Base-by-base conservation (phyloP, 2,329 filamentous ascomycete species). In the Pseudocercospora cruenta region DNA sequence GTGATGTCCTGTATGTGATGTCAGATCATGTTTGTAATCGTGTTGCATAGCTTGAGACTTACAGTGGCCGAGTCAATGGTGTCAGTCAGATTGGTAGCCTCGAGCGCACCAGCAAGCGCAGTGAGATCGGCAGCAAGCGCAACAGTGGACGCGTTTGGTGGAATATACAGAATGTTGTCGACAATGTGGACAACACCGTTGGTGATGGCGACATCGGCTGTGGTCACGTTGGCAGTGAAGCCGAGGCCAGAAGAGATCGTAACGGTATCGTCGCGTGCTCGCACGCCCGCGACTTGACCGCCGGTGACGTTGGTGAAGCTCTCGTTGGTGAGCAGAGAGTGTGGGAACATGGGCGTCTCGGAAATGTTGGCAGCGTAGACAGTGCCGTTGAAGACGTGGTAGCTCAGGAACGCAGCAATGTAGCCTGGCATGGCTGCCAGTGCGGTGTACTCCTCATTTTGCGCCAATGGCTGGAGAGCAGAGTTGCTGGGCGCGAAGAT, bases 371-470 rank as follows among this genome's bases (percentile, higher is more conserved):
- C 77, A 3, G 77, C 73, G 4, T 70, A 71, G 69, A 83, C 82
- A 0, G 80, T 82, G 43, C 86, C 87, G 64, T 85, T 83, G 7
- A 89, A 75, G 21, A 88, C 81, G 73, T 90, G 87, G 75, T 90
- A 90, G 63, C 76, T 79, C 22, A 90, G 76, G 28, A 88, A 74
- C 4, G 84, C 84, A 65, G 77, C 71, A 19, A 83, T 70, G 14
- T 78, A 68, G 3, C 71, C 77, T 19, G 75, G 64, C 45, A 80
- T 73, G 28, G 71, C 64, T 2, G 77, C 76, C 1, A 77, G 69
- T 33, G 73, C 76, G 59, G 80, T 79, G 19, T 82, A 70, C 24
- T 47, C 54, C 51, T 57, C 54, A 33, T 55, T 60, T 21, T 58
- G 19, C 54, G 69, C 60, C 47, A 84, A 72, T 12, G 72, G 70